These are phyloP conservation scores for Kwoniella shivajii DNA, from an alignment of 1,284 basidiomycete genomes.

Conservation along the genomic window DNA sequence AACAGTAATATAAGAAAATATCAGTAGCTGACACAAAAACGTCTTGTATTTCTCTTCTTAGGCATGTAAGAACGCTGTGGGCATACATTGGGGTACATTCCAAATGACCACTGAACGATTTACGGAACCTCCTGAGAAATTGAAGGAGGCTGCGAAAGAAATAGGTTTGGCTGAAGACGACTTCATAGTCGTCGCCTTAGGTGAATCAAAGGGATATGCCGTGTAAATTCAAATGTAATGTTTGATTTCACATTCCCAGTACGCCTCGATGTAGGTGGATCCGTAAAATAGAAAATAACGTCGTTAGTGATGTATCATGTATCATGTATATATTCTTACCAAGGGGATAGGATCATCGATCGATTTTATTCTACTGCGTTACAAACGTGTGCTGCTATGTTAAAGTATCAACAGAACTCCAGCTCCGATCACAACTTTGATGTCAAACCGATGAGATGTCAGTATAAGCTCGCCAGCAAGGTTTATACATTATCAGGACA, in stretches of 20 bases:
- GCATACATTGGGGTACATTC: slow-evolving; percentile 70
- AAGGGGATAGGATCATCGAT: too few relatives aligned
- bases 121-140: slow-evolving; percentile 62
- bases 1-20: background rate
- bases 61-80: slow-evolving; percentile 60
- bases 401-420: too few relatives aligned
- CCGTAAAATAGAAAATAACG: background rate
- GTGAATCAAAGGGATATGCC: slow-evolving; percentile 56
- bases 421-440: too few relatives aligned
- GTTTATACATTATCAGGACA: too few relatives aligned
- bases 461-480: too few relatives aligned
- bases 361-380: background rate
- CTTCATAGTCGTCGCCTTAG: slow-evolving; percentile 62
- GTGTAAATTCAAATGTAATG: background rate
- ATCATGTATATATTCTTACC: too few relatives aligned
- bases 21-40: slow-evolving; percentile 2
- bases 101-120: slow-evolving; percentile 59
- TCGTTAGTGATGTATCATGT: background rate
- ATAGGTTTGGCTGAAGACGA: slow-evolving; percentile 59
- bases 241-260: too few relatives aligned
- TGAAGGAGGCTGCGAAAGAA: slow-evolving; percentile 60
- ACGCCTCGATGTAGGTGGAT: background rate
- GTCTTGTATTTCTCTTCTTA: slow-evolving; percentile 5
- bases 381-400: too few relatives aligned
- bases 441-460: too few relatives aligned